Evolutionary conservation across 306 rosid genomes (phyloP).

Genomic region (Oxytropis ochrocephala): DNA sequence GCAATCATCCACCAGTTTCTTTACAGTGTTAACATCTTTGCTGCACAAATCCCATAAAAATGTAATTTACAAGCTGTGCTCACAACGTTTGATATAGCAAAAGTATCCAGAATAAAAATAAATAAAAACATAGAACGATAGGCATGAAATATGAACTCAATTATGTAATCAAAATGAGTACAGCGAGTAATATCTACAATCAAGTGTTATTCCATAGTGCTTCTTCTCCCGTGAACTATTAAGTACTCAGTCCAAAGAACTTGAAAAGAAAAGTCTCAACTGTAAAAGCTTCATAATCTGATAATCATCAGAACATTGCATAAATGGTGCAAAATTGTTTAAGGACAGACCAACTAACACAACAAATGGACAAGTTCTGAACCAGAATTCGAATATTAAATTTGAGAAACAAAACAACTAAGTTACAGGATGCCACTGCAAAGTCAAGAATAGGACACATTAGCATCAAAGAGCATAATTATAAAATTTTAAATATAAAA

Average conservation of each 20-base stretch:
- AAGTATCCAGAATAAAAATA: slow-evolving; percentile 7
- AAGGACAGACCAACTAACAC: not conserved
- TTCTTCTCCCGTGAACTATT: not conserved
- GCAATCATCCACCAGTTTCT: slow-evolving; percentile 91
- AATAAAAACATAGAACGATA: not conserved
- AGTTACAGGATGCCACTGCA: not conserved
- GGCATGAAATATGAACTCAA: not conserved
- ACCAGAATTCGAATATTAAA: slow-evolving; percentile 3
- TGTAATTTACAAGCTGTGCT: not conserved
- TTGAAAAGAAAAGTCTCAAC: slow-evolving; percentile 8
- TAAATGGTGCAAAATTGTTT: not conserved
- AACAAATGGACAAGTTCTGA: not conserved
- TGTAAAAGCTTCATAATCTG: not conserved
- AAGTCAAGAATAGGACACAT: slow-evolving; percentile 5
- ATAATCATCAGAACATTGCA: not conserved
- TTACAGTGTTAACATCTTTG: slow-evolving; percentile 91
- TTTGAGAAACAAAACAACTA: slow-evolving; percentile 2
- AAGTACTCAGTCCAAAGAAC: not conserved
- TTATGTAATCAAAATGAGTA: not conserved
- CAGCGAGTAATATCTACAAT: slow-evolving; percentile 3
- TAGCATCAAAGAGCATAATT: not conserved
- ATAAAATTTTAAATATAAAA: not conserved
- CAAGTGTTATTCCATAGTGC: not conserved
- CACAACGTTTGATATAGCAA: not conserved
- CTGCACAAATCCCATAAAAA: slow-evolving; percentile 46